Evolutionary conservation across 768 basidiomycete species (phyloP).

Genomic region (Collybia sp.): DNA sequence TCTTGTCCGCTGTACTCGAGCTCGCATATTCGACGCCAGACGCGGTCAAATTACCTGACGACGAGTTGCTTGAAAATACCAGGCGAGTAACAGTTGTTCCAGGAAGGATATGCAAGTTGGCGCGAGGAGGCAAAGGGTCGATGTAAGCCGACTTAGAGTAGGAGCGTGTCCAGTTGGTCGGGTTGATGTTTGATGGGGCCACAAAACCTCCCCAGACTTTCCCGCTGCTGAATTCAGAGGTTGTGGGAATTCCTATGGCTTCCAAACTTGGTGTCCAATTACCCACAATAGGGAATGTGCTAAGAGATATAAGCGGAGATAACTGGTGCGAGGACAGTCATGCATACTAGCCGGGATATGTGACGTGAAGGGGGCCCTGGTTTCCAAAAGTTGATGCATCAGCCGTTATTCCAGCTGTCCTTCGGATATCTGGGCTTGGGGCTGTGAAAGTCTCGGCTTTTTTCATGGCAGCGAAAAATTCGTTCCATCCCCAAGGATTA

Average conservation of each 20-base stretch:
- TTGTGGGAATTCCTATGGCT: conserved; percentile 35
- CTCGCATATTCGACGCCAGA: conserved; percentile 46
- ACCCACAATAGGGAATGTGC: conserved; percentile 44
- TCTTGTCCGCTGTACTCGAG: conserved; percentile 2
- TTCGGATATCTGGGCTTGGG: conserved; percentile 31
- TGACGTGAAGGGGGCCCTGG: conserved; percentile 32
- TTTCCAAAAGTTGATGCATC: conserved; percentile 39
- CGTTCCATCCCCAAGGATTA: conserved; percentile 37
- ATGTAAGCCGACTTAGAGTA: conserved; percentile 56
- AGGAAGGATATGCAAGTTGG: conserved; percentile 60
- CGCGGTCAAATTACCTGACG: conserved; percentile 37
- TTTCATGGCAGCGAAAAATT: conserved; percentile 34
- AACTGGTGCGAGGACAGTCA: neutral
- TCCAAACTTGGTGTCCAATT: conserved; percentile 52
- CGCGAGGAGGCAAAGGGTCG: conserved; percentile 55
- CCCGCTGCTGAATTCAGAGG: conserved; percentile 41
- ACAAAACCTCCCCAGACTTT: conserved; percentile 47
- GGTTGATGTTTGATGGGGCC: conserved; percentile 57
- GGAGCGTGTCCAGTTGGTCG: conserved; percentile 54
- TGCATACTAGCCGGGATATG: conserved; percentile 17
- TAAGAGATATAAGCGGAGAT: conserved; percentile 34
- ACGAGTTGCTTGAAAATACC: conserved; percentile 26
- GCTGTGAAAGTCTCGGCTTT: conserved; percentile 49
- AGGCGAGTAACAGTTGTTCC: conserved; percentile 57
- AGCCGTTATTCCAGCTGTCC: conserved; percentile 34